These are phyloP conservation scores for Wickerhamomyces sydowiorum DNA, from an alignment of 805 yeast genomes.

Conservation along the genomic window DNA sequence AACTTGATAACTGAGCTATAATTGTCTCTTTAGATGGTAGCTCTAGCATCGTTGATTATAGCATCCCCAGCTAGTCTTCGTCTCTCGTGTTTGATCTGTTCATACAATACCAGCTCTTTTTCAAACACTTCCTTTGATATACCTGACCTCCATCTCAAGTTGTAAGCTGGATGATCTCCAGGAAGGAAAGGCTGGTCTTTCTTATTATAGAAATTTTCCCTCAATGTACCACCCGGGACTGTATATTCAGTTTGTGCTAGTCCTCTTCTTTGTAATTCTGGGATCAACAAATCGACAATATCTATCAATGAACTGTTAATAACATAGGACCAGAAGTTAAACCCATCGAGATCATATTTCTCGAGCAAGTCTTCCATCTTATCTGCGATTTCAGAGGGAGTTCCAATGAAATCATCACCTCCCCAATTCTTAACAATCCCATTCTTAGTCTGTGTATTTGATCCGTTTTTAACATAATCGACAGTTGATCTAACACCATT, in stretches of 20 bases:
- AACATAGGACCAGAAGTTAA: too few species aligned
- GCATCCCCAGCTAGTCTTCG: too few species aligned
- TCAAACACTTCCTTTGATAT: constrained; percentile 19
- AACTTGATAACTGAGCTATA: too few species aligned
- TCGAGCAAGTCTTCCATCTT: constrained; percentile 34
- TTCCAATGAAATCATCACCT: background rate
- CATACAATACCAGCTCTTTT: too few species aligned
- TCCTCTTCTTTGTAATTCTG: constrained; percentile 31
- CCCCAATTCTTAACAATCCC: background rate
- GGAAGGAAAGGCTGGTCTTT: constrained; percentile 8
- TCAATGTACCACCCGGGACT: constrained; percentile 16
- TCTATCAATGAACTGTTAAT: constrained; percentile 38
- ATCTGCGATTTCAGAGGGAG: constrained; percentile 25
- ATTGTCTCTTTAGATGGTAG: too few species aligned
- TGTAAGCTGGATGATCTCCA: constrained; percentile 4
- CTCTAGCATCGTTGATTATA: too few species aligned
- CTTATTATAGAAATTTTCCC: constrained; percentile 12
- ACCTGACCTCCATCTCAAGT: constrained; percentile 11
- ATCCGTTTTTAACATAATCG: background rate
- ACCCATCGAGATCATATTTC: constrained; percentile 38
- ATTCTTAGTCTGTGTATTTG: background rate
- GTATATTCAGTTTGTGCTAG: constrained; percentile 33
- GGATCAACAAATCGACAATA: constrained; percentile 30
- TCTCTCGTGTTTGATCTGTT: too few species aligned
- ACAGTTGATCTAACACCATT: constrained; percentile 32